Evolutionary conservation across 352 stramenopile genomes (phyloP), one percentile per base, ranked within the genome.

Genomic region (Phytopythium cucurbitacearum): DNA sequence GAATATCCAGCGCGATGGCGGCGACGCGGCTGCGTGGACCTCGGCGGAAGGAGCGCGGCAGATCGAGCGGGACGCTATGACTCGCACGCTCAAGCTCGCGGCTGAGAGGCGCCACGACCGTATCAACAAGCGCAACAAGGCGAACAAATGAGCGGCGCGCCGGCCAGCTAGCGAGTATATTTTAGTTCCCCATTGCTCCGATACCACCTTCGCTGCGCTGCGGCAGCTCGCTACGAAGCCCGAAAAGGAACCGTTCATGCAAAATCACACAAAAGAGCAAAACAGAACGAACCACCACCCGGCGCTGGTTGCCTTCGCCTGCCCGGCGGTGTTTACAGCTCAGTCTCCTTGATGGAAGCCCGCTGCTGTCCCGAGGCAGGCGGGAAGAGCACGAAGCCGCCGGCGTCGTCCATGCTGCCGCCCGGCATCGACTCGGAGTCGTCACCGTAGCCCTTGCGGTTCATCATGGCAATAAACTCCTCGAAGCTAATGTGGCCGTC

Each of bases 401-500:
- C 74, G n/a, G 84, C 57, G 46, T 71, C 63, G 58, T 90, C 80
- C 60, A 71, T 56, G 60, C 73, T 87, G n/a, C 73, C 69, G 21
- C 1, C 33, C 46, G 15, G 34, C 46, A 7, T 28, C 50, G 67
- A 77, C 40, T 88, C 78, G 7, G 77, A 85, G 51, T 94, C 84
- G 9, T 94, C 83, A 11, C 80, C 80, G 52, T 86, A 89, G 52
- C 80, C 80, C 72, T 89, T 87, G 55, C 84, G 80, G 64, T 91
- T 69, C 87, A 96, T 96, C 84, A 96, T 95, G 32, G 62, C 64
- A 46, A 93, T 72, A 60, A 98, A 98, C 62, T 98, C 92, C 28
- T 96, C 77, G 57, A 97, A 98, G 64, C 74, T 95, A 63, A 98
- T 97, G 44, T 88, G 64, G 9, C 89, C 90, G 62, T 98, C 92